phyloP scores from a whole-genome alignment of 371 early-diverging fungal genomes.

The Zychaea mexicana region DNA sequence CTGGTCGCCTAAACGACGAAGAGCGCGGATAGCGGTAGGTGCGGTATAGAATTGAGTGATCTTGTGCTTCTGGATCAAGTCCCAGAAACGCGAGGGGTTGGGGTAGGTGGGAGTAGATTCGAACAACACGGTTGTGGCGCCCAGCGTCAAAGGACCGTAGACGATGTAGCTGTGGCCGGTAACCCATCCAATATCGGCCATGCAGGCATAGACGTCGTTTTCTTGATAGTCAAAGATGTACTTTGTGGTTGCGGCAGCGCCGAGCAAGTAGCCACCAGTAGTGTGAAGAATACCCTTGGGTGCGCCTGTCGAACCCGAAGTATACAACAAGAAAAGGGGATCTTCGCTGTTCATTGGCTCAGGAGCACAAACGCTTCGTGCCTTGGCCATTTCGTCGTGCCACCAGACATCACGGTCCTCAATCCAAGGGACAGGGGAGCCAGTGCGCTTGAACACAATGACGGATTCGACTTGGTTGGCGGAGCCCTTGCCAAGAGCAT shows the following conservation, averaged over 20 bases:
- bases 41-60: slow-evolving; percentile 99
- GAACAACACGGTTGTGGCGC: slow-evolving; percentile 93
- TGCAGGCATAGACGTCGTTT: slow-evolving; percentile 85
- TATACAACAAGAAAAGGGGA: slow-evolving; percentile 97
- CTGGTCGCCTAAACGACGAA: slow-evolving; percentile 86
- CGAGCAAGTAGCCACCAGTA: slow-evolving; percentile 95
- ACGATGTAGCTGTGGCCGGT: slow-evolving; percentile 90
- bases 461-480: slow-evolving; percentile 79
- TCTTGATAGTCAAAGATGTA: slow-evolving; percentile 92
- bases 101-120: slow-evolving; percentile 93
- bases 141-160: slow-evolving; percentile 93
- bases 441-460: slow-evolving; percentile 88
- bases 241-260: slow-evolving; percentile 88
- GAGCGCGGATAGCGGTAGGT: slow-evolving; percentile 96
- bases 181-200: slow-evolving; percentile 83
- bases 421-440: slow-evolving; percentile 70
- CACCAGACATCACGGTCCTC: slow-evolving; percentile 87
- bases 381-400: slow-evolving; percentile 80
- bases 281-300: slow-evolving; percentile 96
- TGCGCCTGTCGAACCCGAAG: slow-evolving; percentile 95
- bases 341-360: slow-evolving; percentile 90
- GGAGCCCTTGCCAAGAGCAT: slow-evolving; percentile 65
- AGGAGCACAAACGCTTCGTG: slow-evolving; percentile 80
- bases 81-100: slow-evolving; percentile 82
- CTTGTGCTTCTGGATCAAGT: slow-evolving; percentile 84